Evolutionary conservation across 352 stramenopile genomes (phyloP).

Genomic region (Globisporangium abappressorium): DNA sequence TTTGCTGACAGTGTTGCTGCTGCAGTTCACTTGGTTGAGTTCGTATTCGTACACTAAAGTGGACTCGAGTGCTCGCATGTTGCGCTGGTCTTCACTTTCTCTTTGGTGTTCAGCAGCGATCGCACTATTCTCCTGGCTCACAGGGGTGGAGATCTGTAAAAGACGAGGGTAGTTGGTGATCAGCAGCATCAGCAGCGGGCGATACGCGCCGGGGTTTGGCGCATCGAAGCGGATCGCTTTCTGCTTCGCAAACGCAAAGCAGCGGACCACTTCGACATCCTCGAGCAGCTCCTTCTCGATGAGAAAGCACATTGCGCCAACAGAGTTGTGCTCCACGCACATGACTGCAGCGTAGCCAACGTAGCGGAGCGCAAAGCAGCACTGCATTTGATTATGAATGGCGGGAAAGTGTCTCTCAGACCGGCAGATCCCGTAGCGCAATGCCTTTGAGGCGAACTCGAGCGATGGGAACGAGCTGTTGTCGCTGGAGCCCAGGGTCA

Average conservation of each 20-base stretch:
- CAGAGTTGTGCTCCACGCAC: slow-evolving; percentile 41
- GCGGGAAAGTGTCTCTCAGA: slow-evolving; percentile 30
- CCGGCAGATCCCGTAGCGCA: slow-evolving; percentile 36
- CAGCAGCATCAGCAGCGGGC: slow-evolving; percentile 38
- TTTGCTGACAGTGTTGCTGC: slow-evolving; percentile 2
- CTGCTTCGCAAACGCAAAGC: slow-evolving; percentile 32
- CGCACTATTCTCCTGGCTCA: background rate
- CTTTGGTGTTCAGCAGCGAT: background rate
- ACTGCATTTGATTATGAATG: slow-evolving; percentile 21
- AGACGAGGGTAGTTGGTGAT: slow-evolving; percentile 26
- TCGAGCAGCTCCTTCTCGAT: slow-evolving; percentile 26
- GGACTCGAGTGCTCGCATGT: slow-evolving; percentile 35
- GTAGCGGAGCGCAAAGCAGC: slow-evolving; percentile 39
- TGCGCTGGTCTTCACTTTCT: slow-evolving; percentile 9
- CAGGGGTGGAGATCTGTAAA: slow-evolving; percentile 22
- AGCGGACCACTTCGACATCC: slow-evolving; percentile 36
- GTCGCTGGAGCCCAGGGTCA: background rate
- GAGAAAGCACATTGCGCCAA: slow-evolving; percentile 32
- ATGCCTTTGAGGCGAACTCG: background rate
- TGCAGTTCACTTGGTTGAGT: slow-evolving; percentile 19
- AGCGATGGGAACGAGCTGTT: background rate
- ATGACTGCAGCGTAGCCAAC: slow-evolving; percentile 35
- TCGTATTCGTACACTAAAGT: slow-evolving; percentile 59
- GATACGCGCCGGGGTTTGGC: slow-evolving; percentile 29
- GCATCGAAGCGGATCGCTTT: slow-evolving; percentile 30